A percentile compares a stretch with the other conserved stretches of the same genome.
Conservation (phyloP, 129 eudicot species). For the Ambrosia artemisiifolia region DNA sequence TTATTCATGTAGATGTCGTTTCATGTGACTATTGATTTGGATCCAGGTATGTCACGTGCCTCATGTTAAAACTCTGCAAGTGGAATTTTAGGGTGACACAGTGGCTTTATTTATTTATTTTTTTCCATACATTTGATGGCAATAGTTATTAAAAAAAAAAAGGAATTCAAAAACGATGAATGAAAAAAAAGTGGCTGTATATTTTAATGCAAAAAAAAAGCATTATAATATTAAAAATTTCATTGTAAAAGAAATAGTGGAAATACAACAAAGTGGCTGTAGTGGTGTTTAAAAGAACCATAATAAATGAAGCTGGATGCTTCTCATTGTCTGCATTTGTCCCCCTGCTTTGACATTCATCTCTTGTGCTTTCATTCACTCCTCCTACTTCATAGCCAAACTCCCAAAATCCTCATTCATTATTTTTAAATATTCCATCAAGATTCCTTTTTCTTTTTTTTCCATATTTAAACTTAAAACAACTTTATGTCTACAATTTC, state of each 20-base stretch:
- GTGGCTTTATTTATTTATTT: too few species aligned
- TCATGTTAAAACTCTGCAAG: too few species aligned
- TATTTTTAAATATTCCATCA: constrained; percentile 15
- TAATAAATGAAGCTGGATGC: constrained; percentile 31
- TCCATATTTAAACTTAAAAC: background rate
- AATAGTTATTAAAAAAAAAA: too few species aligned
- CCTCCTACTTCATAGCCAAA: constrained; percentile 13
- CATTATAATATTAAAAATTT: background rate
- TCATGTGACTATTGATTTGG: too few species aligned
- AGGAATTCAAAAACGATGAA: too few species aligned
- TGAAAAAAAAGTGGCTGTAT: too few species aligned
- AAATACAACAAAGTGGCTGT: background rate
- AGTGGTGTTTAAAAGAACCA: background rate
- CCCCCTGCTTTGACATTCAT: constrained; percentile 22
- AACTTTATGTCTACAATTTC: background rate
- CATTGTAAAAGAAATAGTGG: background rate
- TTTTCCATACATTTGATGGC: too few species aligned
- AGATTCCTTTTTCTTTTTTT: background rate
- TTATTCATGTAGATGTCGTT: too few species aligned
- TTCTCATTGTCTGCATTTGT: constrained; percentile 27
- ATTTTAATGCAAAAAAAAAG: too few species aligned
- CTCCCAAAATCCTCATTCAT: constrained; percentile 7
- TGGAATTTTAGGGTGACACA: too few species aligned
- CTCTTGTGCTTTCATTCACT: constrained; percentile 32
- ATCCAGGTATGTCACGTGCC: too few species aligned